Conservation (phyloP, 148 eudicot species). For the Chenopodium album region DNA sequence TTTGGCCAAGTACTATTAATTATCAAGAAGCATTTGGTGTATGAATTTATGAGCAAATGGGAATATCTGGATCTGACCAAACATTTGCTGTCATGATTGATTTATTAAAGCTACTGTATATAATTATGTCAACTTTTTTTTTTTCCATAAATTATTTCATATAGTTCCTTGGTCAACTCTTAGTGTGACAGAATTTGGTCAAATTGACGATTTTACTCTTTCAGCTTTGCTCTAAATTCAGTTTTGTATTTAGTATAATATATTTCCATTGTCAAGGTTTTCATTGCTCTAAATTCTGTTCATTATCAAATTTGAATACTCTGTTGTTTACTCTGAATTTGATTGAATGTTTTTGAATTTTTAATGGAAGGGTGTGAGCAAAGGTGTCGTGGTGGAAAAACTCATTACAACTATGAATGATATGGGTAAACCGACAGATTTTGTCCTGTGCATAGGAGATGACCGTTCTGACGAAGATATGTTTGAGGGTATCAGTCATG, state of each 20-base stretch:
- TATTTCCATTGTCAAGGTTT: neutral
- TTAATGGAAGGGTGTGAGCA: conserved; percentile 69
- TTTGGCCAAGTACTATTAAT: neutral
- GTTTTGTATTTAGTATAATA: neutral
- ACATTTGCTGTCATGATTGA: neutral
- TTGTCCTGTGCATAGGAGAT: conserved; percentile 36
- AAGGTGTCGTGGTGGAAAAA: conserved; percentile 59
- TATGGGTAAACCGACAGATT: conserved; percentile 16
- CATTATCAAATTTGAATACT: neutral
- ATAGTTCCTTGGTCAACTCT: neutral
- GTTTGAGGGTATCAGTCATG: conserved; percentile 26
- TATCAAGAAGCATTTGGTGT: neutral
- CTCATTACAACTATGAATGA: conserved; percentile 26
- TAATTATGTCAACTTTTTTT: neutral
- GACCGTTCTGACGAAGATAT: conserved; percentile 36
- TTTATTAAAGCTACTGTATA: neutral
- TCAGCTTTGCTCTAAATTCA: neutral
- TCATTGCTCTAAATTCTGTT: neutral
- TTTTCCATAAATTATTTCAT: too few species aligned
- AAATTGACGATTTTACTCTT: neutral
- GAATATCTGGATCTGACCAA: neutral
- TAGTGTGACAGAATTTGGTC: neutral
- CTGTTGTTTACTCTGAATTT: neutral
- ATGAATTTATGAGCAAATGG: neutral
- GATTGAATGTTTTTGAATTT: neutral